These are phyloP conservation scores for Nepenthes gracilis DNA, from an alignment of 148 eudicot genomes.

Conservation along the genomic window DNA sequence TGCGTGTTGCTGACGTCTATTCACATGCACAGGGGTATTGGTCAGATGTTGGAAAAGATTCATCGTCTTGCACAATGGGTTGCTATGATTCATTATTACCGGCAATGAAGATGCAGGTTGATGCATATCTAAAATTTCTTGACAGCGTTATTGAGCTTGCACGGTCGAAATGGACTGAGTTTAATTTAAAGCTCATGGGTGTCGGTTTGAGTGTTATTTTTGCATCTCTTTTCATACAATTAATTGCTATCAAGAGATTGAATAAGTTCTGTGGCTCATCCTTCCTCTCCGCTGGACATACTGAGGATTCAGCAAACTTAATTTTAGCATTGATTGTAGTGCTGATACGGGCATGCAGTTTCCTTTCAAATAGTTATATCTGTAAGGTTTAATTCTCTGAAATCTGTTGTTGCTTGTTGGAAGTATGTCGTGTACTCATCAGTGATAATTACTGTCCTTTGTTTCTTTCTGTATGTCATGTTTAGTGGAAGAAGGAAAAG, in stretches of 20 bases:
- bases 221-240: constrained; percentile 52
- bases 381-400: constrained; percentile 39
- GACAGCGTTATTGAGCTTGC: constrained; percentile 76
- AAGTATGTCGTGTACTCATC: constrained; percentile 5
- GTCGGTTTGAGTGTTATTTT: constrained; percentile 55
- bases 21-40: constrained; percentile 51
- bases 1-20: constrained; percentile 52
- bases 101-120: constrained; percentile 48
- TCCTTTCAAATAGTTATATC: constrained; percentile 87
- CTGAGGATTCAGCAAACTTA: constrained; percentile 24
- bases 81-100: constrained; percentile 22
- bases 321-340: constrained; percentile 41
- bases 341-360: constrained; percentile 68
- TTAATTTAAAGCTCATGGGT: constrained; percentile 64
- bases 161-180: constrained; percentile 96
- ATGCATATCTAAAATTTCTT: constrained; percentile 58
- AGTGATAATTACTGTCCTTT: constrained; percentile 8
- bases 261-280: constrained; percentile 22
- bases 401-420: constrained; percentile 4
- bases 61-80: constrained; percentile 21
- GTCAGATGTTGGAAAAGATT: constrained; percentile 27
- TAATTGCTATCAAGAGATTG: constrained; percentile 37
- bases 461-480: constrained; percentile 14
- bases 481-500: constrained; percentile 96
- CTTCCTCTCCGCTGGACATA: constrained; percentile 14